Conservation (phyloP, 306 rosid species). For the Quercus dentata region DNA sequence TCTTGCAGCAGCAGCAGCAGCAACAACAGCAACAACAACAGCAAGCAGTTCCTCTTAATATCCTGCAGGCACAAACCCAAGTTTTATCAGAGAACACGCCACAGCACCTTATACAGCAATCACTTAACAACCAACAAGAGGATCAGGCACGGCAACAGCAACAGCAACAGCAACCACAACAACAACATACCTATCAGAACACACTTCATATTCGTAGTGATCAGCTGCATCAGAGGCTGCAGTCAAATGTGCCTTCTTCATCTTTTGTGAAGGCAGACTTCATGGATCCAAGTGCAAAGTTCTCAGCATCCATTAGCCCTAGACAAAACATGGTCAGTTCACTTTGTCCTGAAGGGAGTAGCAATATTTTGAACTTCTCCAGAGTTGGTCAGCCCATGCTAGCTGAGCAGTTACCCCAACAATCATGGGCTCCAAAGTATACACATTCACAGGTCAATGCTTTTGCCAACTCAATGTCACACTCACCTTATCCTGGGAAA, state of each 20-base stretch:
- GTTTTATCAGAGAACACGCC: constrained; percentile 51
- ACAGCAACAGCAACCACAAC: constrained; percentile 48
- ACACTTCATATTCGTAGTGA: constrained; percentile 49
- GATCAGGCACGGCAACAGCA: constrained; percentile 51
- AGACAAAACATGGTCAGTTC: constrained; percentile 56
- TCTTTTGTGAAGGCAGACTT: constrained; percentile 59
- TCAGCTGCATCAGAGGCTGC: constrained; percentile 68
- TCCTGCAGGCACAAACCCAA: constrained; percentile 55
- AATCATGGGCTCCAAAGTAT: constrained; percentile 54
- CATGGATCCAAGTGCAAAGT: constrained; percentile 57
- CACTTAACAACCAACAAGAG: constrained; percentile 46
- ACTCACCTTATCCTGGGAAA: constrained; percentile 56
- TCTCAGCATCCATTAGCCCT: constrained; percentile 43
- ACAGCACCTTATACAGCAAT: constrained; percentile 58
- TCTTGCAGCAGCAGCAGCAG: constrained; percentile 67
- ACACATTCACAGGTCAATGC: constrained; percentile 48
- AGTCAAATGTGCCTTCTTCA: constrained; percentile 57
- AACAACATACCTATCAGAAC: constrained; percentile 50
- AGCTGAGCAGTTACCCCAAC: constrained; percentile 67
- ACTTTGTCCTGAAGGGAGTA: constrained; percentile 64
- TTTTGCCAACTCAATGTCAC: constrained; percentile 53
- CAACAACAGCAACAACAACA: constrained; percentile 28
- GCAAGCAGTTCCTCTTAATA: constrained; percentile 49
- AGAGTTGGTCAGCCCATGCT: constrained; percentile 54
- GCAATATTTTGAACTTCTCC: constrained; percentile 48